phyloP scores from a whole-genome alignment of 2,329 filamentous ascomycete genomes.

The Ophiostoma sp. region DNA sequence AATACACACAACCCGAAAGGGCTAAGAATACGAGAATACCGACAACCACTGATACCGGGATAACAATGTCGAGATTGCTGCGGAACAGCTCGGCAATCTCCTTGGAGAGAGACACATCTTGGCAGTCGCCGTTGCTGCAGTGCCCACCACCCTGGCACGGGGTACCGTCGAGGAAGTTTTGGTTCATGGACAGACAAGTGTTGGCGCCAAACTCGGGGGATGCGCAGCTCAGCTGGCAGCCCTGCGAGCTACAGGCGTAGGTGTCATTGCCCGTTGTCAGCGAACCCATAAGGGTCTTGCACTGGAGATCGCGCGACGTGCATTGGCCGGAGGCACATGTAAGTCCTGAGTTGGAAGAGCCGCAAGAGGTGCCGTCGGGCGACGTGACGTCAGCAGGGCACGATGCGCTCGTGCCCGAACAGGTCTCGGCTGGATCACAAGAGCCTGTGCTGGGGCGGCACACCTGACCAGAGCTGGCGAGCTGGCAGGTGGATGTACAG shows the following conservation, averaged over 20 bases:
- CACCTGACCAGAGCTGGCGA: slow-evolving; percentile 66
- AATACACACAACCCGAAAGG: slow-evolving; percentile 66
- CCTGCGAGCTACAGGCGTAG: slow-evolving; percentile 70
- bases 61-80: slow-evolving; percentile 76
- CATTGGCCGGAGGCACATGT: slow-evolving; percentile 90
- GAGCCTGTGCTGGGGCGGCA: slow-evolving; percentile 77
- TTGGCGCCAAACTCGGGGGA: slow-evolving; percentile 66
- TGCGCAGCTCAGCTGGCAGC: slow-evolving; percentile 75
- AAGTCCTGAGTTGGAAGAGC: slow-evolving; percentile 60
- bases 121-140: slow-evolving; percentile 77
- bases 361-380: slow-evolving; percentile 71
- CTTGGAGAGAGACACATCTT: slow-evolving; percentile 66
- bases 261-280: slow-evolving; percentile 74
- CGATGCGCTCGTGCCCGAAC: slow-evolving; percentile 67
- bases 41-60: slow-evolving; percentile 71
- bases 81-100: slow-evolving; percentile 76
- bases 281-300: slow-evolving; percentile 77
- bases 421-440: slow-evolving; percentile 85
- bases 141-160: slow-evolving; percentile 75
- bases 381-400: slow-evolving; percentile 74
- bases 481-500: slow-evolving; percentile 67
- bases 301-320: slow-evolving; percentile 87
- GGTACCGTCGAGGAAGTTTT: slow-evolving; percentile 94
- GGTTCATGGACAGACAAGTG: slow-evolving; percentile 73
- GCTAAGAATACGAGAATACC: slow-evolving; percentile 71